Percentiles rank a stretch among this genome's conserved stretches.
These are phyloP conservation scores for Penicillium sp. DNA, from an alignment of 2,329 filamentous ascomycete species.

Conservation along the genomic window DNA sequence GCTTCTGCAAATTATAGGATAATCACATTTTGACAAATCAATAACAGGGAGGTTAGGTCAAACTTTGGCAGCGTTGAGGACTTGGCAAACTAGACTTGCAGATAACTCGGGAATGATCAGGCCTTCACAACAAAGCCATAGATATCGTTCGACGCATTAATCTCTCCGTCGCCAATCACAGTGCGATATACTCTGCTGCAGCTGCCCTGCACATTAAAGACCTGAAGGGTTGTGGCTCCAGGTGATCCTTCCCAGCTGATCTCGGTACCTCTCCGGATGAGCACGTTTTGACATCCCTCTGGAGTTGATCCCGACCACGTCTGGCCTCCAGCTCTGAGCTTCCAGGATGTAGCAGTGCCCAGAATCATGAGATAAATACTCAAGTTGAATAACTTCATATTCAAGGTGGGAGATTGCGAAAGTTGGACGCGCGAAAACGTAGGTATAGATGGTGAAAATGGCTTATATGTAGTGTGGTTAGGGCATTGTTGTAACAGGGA, in stretches of 20 bases:
- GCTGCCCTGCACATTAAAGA: slow-evolving; percentile 10
- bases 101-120: slow-evolving; percentile 36
- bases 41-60: too few species aligned
- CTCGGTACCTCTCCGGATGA: slow-evolving; percentile 11
- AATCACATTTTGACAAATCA: too few species aligned
- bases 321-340: slow-evolving; percentile 7
- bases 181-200: slow-evolving; percentile 17
- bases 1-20: too few species aligned
- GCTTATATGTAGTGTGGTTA: neutral
- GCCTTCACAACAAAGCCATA: slow-evolving; percentile 53
- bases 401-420: neutral
- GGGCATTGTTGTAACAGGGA: neutral
- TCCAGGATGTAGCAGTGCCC: slow-evolving; percentile 2
- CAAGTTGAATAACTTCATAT: neutral
- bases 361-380: neutral
- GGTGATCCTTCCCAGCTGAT: slow-evolving; percentile 16
- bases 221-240: slow-evolving; percentile 11
- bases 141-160: slow-evolving; percentile 24
- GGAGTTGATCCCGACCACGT: slow-evolving; percentile 1
- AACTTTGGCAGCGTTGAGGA: too few species aligned
- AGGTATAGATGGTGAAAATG: neutral
- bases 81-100: neutral
- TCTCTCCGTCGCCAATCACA: slow-evolving; percentile 15
- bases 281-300: slow-evolving; percentile 6
- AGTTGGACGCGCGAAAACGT: neutral